A percentile compares a stretch with the other conserved stretches of the same genome.
Conservation (phyloP, 2,329 filamentous ascomycete genomes). For the Fusarium torulosum region DNA sequence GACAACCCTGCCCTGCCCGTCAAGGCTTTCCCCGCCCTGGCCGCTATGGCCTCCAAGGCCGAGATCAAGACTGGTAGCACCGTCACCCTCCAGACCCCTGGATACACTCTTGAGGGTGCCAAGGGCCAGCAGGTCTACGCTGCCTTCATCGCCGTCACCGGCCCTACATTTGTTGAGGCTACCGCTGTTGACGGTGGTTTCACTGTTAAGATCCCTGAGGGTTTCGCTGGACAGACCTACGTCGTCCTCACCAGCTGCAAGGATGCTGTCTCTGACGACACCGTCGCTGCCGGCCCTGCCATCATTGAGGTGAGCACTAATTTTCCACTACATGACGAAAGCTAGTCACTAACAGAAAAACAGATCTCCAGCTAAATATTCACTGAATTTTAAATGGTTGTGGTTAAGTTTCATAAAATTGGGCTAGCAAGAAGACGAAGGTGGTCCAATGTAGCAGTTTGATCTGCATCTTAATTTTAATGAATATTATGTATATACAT, state of each 20-base stretch:
- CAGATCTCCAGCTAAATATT: constrained; percentile 31
- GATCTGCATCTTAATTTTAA: not conserved
- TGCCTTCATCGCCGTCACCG: constrained; percentile 52
- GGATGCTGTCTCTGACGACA: constrained; percentile 52
- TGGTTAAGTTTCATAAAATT: not conserved
- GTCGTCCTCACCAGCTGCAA: constrained; percentile 56
- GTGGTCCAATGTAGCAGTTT: not conserved
- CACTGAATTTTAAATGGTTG: not conserved
- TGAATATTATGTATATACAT: constrained; percentile 4
- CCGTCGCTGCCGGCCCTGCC: constrained; percentile 55
- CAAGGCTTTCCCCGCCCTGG: constrained; percentile 68
- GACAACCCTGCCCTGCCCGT: constrained; percentile 69
- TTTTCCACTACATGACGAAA: rapidly evolving
- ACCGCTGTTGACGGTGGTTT: constrained; percentile 42
- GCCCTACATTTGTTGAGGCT: constrained; percentile 41
- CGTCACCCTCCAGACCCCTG: constrained; percentile 47
- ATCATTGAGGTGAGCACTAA: constrained; percentile 47
- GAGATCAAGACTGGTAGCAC: constrained; percentile 44
- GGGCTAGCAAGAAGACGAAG: not conserved
- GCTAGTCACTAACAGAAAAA: not conserved
- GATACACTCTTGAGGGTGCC: constrained; percentile 44
- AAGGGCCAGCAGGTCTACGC: constrained; percentile 48
- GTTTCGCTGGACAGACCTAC: constrained; percentile 56
- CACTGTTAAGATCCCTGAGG: constrained; percentile 45
- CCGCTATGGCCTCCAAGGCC: constrained; percentile 46